Base-by-base conservation (phyloP, 306 rosid genomes). In the Oxytropis ochrocephala region DNA sequence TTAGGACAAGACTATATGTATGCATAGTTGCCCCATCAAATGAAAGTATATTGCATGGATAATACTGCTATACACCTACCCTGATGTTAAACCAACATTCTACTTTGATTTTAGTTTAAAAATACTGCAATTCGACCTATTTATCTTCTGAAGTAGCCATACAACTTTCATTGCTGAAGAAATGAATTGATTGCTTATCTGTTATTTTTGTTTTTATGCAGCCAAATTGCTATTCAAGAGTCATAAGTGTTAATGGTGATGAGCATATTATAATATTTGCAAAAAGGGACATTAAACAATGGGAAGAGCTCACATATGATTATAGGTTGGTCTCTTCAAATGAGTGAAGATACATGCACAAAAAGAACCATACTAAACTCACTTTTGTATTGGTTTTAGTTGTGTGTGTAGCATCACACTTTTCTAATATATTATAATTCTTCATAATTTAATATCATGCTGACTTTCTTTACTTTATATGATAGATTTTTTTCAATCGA, bases 211-310 rank as follows among this genome's bases (percentile, higher is more conserved):
- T 79, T 79, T 55, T 8, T 27, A 14, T 83, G 92, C 92, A 94
- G 99, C 99, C 99, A 58, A 94, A 94, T 83, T 94, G 99, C 91
- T 94, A 94, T 76, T 94, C 99, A 64, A 85, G 99, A 83, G 99
- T 91, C 60, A 83, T 94, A 21, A 94, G 88, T 70, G 91, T 91
- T 18, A 85, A 87, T 10, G 93, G 90, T 1, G 99, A 94, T 46
- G 99, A 94, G 56, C 99, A 94, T 79, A 94, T 94, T 58, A 91
- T 94, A 79, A 94, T 94, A 79, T 94, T 85, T 74, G 99, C 99
- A 8, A 94, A 91, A 88, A 81, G 99, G 83, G 97, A 94, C 84
- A 91, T 94, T 48, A 91, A 89, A 77, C 89, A 88, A 69, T 95
- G 97, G 97, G 96, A 95, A 81, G 99, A 95, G 79, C 97, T 95